Conservation (phyloP, 1,284 basidiomycete species). For the Hemileia vastatrix region DNA sequence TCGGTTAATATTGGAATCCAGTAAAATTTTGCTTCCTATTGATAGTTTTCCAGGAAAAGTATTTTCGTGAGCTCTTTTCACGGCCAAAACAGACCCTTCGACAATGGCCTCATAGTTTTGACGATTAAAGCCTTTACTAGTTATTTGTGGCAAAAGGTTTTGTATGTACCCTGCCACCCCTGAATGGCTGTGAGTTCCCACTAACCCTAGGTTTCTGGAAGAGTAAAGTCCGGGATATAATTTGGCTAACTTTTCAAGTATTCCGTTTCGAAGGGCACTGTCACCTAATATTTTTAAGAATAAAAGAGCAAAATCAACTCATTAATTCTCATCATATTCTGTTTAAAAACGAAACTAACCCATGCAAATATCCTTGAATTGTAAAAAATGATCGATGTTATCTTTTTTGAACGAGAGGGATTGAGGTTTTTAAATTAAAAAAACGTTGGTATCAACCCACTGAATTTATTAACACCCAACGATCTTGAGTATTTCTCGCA, state of each 20-base stretch:
- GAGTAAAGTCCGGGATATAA: conserved; percentile 59
- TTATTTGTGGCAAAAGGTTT: conserved; percentile 65
- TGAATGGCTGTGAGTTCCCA: conserved; percentile 65
- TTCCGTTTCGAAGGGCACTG: conserved; percentile 60
- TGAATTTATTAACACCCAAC: conserved; percentile 66
- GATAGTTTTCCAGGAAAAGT: conserved; percentile 55
- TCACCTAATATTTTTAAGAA: no score
- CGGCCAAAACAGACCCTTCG: conserved; percentile 59
- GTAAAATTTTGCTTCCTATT: conserved; percentile 57
- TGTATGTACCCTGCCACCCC: conserved; percentile 66
- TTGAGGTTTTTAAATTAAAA: conserved; percentile 3
- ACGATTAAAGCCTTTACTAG: conserved; percentile 60
- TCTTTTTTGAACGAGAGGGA: no score
- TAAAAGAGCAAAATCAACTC: no score
- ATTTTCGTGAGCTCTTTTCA: conserved; percentile 57
- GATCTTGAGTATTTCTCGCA: conserved; percentile 51
- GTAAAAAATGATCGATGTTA: conserved; percentile 26
- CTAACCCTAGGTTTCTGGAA: conserved; percentile 62
- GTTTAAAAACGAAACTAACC: neutral
- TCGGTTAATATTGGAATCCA: conserved; percentile 63
- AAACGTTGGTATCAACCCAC: conserved; percentile 46
- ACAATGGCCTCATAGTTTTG: conserved; percentile 58
- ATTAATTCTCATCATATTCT: no score
- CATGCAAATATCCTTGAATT: conserved; percentile 11
- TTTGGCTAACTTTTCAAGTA: conserved; percentile 54